These are phyloP conservation scores for Xylaria digitata DNA, from an alignment of 2,329 filamentous ascomycete genomes.

Conservation along the genomic window DNA sequence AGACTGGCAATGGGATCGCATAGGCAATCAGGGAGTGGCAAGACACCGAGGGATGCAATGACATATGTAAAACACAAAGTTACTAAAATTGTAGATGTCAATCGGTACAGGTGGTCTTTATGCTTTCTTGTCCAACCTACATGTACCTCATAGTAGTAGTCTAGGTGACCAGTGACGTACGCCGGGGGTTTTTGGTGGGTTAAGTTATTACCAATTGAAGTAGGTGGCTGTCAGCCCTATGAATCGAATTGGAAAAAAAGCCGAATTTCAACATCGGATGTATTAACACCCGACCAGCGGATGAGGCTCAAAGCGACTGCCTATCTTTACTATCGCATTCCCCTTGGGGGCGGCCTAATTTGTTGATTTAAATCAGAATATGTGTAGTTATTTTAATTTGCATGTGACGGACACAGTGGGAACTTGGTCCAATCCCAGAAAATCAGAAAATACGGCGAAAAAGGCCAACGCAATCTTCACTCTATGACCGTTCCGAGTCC, in stretches of 20 bases:
- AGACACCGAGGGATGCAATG: not conserved
- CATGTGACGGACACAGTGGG: not conserved
- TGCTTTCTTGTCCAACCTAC: slow-evolving; percentile 1
- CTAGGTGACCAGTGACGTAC: slow-evolving; percentile 31
- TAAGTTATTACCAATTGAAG: slow-evolving; percentile 23
- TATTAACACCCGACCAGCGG: slow-evolving; percentile 26
- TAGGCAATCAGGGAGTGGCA: not conserved
- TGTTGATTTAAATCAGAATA: too few species aligned
- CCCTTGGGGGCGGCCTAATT: not conserved
- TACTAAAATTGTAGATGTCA: not conserved
- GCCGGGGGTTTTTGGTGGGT: slow-evolving; percentile 19
- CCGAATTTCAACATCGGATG: slow-evolving; percentile 29
- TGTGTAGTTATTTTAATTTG: not conserved
- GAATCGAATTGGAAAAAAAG: slow-evolving; percentile 27
- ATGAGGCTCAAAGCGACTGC: slow-evolving; percentile 37
- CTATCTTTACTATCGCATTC: not conserved
- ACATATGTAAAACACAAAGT: not conserved
- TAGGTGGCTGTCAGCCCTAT: slow-evolving; percentile 33
- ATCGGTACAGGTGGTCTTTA: slow-evolving; percentile 9
- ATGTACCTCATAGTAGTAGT: slow-evolving; percentile 10
- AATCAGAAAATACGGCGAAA: not conserved
- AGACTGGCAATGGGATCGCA: not conserved
- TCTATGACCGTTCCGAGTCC: not conserved
- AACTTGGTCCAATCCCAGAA: not conserved
- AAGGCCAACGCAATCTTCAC: slow-evolving; percentile 6